Base-by-base conservation (phyloP, 805 yeast species). In the Saccharomycopsis sp. region DNA sequence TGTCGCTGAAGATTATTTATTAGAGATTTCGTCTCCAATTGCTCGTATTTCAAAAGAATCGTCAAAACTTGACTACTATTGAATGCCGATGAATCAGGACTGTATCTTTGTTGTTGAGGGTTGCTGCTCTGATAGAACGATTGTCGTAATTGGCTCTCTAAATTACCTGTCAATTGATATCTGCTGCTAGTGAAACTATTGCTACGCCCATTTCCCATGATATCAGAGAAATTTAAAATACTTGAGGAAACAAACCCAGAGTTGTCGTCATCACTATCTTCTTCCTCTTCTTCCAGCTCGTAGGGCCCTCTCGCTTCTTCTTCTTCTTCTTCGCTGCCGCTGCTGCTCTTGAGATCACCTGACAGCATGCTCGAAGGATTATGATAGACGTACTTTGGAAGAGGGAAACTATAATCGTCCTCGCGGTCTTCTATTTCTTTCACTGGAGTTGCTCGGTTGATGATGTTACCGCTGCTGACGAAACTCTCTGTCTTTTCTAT, bases 211-310 rank as follows among this genome's bases (percentile, higher is more conserved):
- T 44, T 44, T 19, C 49, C 49, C 49, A 44, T 44, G 7, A 44
- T 44, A 44, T 44, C 49, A 44, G 49, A 44, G 22, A 44, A 44
- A 17, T 44, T 44, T 17, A 44, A 44, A 44, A 44, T 44, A 44
- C 49, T 44, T 44, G 49, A n/a, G 7, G 49, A 44, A 17, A 44
- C 49, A 44, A 44, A 44, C 22, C 5, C 7, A 8, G 49, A 44
- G 20, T 44, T 17, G 5, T 44, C 20, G 22, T 44, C 20, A 17
- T 44, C 22, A 17, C 22, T 19, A 44, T 44, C 49, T 44, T 44
- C 49, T 44, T 44, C 49, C 12, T 44, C 49, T 44, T 44, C 49
- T 17, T 44, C 49, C 12, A 7, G 9, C 12, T 29, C 38, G 12
- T 29, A 44, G 22, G 12, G 8, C 49, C 20, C 49, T 17, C 12